phyloP scores from a whole-genome alignment of 2,329 filamentous ascomycete species.

The Ophioceras dolichostomum region DNA sequence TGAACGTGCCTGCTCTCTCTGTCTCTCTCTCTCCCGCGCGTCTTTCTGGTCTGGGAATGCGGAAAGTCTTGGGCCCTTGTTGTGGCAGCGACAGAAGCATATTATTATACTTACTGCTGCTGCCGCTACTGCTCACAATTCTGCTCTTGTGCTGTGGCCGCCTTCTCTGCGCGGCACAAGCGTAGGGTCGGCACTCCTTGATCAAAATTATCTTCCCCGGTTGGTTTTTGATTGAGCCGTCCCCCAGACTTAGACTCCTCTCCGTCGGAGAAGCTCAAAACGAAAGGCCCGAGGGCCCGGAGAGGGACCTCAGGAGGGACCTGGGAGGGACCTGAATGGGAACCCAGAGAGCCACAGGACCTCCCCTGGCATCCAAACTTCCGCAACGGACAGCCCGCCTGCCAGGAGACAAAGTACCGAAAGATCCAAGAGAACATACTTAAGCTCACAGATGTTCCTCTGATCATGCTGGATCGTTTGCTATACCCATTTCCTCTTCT shows the following conservation, averaged over 20 bases:
- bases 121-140: slow-evolving; percentile 66
- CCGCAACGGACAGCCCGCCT: slow-evolving; percentile 49
- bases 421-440: slow-evolving; percentile 34
- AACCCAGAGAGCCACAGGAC: no score
- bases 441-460: slow-evolving; percentile 27
- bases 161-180: slow-evolving; percentile 59
- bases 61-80: slow-evolving; percentile 74
- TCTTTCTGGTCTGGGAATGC: slow-evolving; percentile 11
- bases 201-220: no score
- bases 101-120: no score
- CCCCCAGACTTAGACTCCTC: slow-evolving; percentile 48
- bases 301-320: slow-evolving; percentile 28
- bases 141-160: slow-evolving; percentile 68
- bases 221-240: slow-evolving; percentile 56
- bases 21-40: slow-evolving; percentile 68
- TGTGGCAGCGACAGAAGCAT: slow-evolving; percentile 38
- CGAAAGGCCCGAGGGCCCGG: slow-evolving; percentile 42
- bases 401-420: slow-evolving; percentile 39
- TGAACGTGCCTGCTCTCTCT: slow-evolving; percentile 83
- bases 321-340: no score
- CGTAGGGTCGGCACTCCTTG: slow-evolving; percentile 70
- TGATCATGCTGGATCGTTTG: slow-evolving; percentile 49
- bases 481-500: slow-evolving; percentile 37
- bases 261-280: no score
- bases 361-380: slow-evolving; percentile 20